Percentiles rank a stretch among this genome's conserved stretches.
phyloP scores from a whole-genome alignment of 1,284 basidiomycete genomes.

The Vanrija pseudolonga region DNA sequence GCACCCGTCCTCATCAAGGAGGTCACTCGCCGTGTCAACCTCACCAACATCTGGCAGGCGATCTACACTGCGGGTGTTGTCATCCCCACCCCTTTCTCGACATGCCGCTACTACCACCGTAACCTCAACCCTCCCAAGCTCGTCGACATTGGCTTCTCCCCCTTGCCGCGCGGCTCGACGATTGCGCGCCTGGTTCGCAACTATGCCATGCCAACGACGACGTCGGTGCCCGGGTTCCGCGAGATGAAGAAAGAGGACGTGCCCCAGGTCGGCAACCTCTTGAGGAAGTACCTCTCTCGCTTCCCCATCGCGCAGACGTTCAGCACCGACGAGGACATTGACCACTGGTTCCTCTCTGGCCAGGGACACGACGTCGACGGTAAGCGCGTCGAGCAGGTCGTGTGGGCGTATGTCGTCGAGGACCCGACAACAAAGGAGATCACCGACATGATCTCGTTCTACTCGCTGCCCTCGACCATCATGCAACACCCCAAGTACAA shows the following conservation, averaged over 20 bases:
- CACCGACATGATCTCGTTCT: constrained; percentile 96
- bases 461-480: constrained; percentile 80
- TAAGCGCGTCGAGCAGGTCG: constrained; percentile 72
- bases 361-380: constrained; percentile 61
- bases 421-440: constrained; percentile 75
- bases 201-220: constrained; percentile 60
- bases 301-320: constrained; percentile 82
- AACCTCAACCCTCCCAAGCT: constrained; percentile 89
- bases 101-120: constrained; percentile 89
- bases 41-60: constrained; percentile 91
- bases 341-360: constrained; percentile 85
- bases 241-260: constrained; percentile 85
- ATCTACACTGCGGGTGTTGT: constrained; percentile 93
- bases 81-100: constrained; percentile 82
- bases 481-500: constrained; percentile 50
- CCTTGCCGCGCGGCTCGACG: constrained; percentile 76
- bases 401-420: constrained; percentile 97
- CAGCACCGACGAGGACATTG: constrained; percentile 67
- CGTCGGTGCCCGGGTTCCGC: constrained; percentile 64
- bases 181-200: constrained; percentile 76
- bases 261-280: constrained; percentile 67
- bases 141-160: constrained; percentile 86
- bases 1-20: constrained; percentile 98
- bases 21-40: constrained; percentile 87
- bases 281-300: constrained; percentile 73